Evolutionary conservation across 768 basidiomycete genomes (phyloP), one percentile per base, ranked within the genome.

Genomic region (Gymnopilus dilepis): DNA sequence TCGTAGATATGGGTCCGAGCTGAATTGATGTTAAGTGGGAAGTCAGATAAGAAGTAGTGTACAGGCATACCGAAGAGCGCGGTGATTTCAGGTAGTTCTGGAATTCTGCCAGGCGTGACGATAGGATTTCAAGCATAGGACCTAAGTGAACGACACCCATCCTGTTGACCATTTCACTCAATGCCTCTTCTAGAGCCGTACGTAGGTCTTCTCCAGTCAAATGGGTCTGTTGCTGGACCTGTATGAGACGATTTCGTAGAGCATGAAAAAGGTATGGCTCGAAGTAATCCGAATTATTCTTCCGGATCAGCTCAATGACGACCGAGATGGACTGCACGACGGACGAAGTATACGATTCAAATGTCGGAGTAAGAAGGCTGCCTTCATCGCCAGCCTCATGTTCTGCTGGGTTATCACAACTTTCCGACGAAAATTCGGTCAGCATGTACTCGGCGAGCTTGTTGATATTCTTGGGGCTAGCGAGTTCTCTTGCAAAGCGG

Each of bases 241-340:
- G 87, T 64, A 98, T 95, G 34, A 98, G 83, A 47, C 94, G 86
- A 71, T 95, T 95, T 51, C 96, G 88, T 42, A 97, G 78, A 1
- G 93, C 95, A 70, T 97, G 96, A 77, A 97, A 98, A 12, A 98
- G 83, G 73, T 95, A 97, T 4, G 96, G 97, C 76, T 99, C 97
- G 70, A 97, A 96, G 72, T 95, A 98, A 73, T 99, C 97, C 38
- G 96, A 97, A 73, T 99, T 98, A 75, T 98, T 98, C 73, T 98
- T 95, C 55, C 96, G 86, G 66, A 98, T 97, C 40, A 97, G 83
- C 72, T 99, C 97, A 65, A 96, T 91, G 62, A 98, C 81, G 69
- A 98, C 88, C 42, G 90, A 89, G 66, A 96, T 91, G 11, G 93
- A 89, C 64, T 95, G 87, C 26, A 91, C 83, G 56, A 98, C 88